These are phyloP conservation scores for Candida wancherniae DNA, from an alignment of 805 yeast genomes.

Conservation along the genomic window DNA sequence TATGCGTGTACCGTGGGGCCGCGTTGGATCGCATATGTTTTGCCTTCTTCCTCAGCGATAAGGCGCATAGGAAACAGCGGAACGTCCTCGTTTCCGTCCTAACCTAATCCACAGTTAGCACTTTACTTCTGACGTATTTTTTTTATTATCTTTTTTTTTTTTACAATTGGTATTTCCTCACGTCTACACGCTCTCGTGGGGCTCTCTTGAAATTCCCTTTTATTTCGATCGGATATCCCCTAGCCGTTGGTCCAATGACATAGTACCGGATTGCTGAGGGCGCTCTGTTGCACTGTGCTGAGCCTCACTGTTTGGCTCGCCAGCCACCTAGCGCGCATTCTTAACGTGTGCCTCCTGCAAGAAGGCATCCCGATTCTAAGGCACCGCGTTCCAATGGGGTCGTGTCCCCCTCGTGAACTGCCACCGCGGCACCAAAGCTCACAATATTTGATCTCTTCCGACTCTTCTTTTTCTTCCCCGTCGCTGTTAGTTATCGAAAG, in stretches of 20 bases:
- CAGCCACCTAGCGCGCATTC: too few species aligned
- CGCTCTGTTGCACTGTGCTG: too few species aligned
- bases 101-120: background rate
- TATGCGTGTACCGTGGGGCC: background rate
- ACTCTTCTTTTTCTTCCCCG: constrained; percentile 12
- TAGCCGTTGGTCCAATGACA: too few species aligned
- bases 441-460: constrained; percentile 6
- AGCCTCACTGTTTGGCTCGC: too few species aligned
- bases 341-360: too few species aligned
- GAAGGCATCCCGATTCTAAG: constrained; percentile 1
- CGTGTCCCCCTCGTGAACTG: constrained; percentile 17
- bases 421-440: constrained; percentile 8
- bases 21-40: too few species aligned
- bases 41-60: background rate
- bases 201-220: too few species aligned
- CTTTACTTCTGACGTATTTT: background rate
- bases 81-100: too few species aligned
- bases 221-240: too few species aligned
- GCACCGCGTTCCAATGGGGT: constrained; percentile 8
- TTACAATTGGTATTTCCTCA: too few species aligned
- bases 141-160: constrained; percentile 1
- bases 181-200: too few species aligned
- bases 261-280: too few species aligned
- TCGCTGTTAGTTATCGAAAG: constrained; percentile 21
- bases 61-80: background rate